phyloP scores from a whole-genome alignment of 805 yeast species.

The Peterozyma xylosa region DNA sequence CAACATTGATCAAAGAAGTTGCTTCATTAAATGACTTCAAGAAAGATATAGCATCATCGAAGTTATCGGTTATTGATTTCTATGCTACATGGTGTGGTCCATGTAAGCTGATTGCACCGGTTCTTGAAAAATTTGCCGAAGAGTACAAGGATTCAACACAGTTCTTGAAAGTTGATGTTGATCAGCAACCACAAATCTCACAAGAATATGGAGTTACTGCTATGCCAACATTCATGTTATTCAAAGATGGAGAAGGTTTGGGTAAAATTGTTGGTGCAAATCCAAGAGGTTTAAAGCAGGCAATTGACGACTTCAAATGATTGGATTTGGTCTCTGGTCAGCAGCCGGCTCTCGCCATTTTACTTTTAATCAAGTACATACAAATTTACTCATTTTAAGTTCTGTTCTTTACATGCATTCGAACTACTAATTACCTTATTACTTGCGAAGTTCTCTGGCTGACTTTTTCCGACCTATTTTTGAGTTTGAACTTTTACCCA shows the following conservation, averaged over 20 bases:
- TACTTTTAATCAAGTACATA: too few species aligned
- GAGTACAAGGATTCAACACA: slow-evolving; percentile 37
- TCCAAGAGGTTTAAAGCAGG: slow-evolving; percentile 26
- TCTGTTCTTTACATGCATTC: too few species aligned
- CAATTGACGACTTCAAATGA: slow-evolving; percentile 15
- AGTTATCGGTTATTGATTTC: slow-evolving; percentile 52
- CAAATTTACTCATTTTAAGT: too few species aligned
- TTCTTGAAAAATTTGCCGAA: slow-evolving; percentile 35
- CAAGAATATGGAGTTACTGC: slow-evolving; percentile 55
- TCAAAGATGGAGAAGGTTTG: slow-evolving; percentile 51
- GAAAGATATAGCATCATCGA: slow-evolving; percentile 22
- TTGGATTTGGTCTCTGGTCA: slow-evolving; percentile 3
- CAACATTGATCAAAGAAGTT: slow-evolving; percentile 23
- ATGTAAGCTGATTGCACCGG: slow-evolving; percentile 65
- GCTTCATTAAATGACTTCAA: slow-evolving; percentile 27
- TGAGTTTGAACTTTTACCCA: too few species aligned
- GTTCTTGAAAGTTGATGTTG: slow-evolving; percentile 69
- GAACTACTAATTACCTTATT: too few species aligned
- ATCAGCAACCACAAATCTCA: slow-evolving; percentile 52
- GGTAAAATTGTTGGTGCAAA: slow-evolving; percentile 64
- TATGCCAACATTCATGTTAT: slow-evolving; percentile 68
- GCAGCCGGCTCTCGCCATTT: too few species aligned
- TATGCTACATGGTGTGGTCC: slow-evolving; percentile 77
- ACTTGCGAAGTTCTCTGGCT: too few species aligned
- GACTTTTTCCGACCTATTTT: too few species aligned